Evolutionary conservation across 2,329 filamentous ascomycete species (phyloP).

Genomic region (Aspergillus amoenus): DNA sequence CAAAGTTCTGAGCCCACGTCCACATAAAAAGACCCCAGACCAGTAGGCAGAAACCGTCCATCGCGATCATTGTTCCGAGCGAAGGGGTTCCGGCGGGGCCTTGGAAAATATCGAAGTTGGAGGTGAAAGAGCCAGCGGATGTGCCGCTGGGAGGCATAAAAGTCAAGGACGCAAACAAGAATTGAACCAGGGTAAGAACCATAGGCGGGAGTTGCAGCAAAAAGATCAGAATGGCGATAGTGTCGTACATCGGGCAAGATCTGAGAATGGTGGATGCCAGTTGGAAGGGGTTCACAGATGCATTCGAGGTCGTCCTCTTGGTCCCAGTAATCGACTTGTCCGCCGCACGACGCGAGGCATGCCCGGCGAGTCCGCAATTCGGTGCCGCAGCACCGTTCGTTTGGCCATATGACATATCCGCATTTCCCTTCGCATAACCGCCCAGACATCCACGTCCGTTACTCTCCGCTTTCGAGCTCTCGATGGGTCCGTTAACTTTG

Average conservation of each 20-base stretch:
- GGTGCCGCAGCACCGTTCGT: conserved; percentile 30
- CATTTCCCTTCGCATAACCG: conserved; percentile 35
- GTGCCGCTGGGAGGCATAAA: conserved; percentile 83
- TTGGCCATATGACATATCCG: conserved; percentile 37
- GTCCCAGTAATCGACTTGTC: conserved; percentile 28
- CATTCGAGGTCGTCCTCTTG: conserved; percentile 36
- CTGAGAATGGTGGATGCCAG: conserved; percentile 82
- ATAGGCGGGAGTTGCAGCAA: conserved; percentile 89
- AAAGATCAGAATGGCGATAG: conserved; percentile 93
- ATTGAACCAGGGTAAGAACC: conserved; percentile 83
- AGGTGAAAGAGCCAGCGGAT: conserved; percentile 71
- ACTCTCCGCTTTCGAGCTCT: conserved; percentile 34
- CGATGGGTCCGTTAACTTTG: conserved; percentile 28
- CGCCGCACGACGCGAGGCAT: conserved; percentile 31
- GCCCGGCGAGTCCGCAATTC: conserved; percentile 30
- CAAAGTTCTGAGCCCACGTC: conserved; percentile 82
- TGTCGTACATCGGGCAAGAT: conserved; percentile 89
- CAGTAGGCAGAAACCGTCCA: conserved; percentile 79
- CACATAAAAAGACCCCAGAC: conserved; percentile 80
- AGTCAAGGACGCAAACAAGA: conserved; percentile 87
- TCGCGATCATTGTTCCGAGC: conserved; percentile 76
- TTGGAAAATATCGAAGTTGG: conserved; percentile 88
- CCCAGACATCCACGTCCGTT: conserved; percentile 37
- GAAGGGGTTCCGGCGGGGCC: conserved; percentile 83
- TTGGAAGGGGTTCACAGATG: conserved; percentile 69